Evolutionary conservation across 2,329 filamentous ascomycete species (phyloP), one percentile per base, ranked within the genome.

Genomic region (Calonectria pteridis): DNA sequence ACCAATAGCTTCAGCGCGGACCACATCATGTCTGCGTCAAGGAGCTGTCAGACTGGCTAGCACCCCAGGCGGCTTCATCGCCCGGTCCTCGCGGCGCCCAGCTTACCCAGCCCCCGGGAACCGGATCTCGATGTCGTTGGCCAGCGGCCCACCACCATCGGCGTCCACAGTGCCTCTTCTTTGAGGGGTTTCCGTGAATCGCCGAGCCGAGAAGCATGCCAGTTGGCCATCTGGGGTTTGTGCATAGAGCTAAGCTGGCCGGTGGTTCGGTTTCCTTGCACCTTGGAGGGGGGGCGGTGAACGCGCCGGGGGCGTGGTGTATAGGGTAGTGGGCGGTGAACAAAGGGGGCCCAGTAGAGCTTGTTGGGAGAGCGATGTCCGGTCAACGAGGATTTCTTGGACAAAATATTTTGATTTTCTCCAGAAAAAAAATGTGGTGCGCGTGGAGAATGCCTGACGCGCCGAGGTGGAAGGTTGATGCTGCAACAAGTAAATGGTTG

Each of bases 291-390:
- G 76, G 40, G 51, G 79, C 79, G 79, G 78, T 80, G 79, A 80
- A 77, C 71, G 18, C 69, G 59, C 65, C 28, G 43, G 23, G 23
- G 35, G 59, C 23, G 16, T 58, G 58, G 69, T 43, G 18, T 80
- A 66, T 79, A 81, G 78, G 79, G 79, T 81, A 80, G 77, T 58
- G 64, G 64, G 78, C 74, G 78, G 78, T 80, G 78, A 80, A 67
- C 66, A 66, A 67, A 73, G 71, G 63, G 40, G 49, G 40, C 2
- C 20, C 20, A 46, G 49, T 16, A n/a, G 67, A 63, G 70, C 71
- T 68, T 72, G 55, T n/a, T 65, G 58, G 33, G n/a, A 37, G 66
- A 37, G 66, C 58, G 63, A 64, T 79, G 65, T 69, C 73, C 55
- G 46, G 71, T 76, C 65, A 74, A 75, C 55, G 72, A 59, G 46